A percentile compares a stretch with the other conserved stretches of the same genome.
Conservation (phyloP, 768 basidiomycete genomes). For the Albatrellus ellisii region DNA sequence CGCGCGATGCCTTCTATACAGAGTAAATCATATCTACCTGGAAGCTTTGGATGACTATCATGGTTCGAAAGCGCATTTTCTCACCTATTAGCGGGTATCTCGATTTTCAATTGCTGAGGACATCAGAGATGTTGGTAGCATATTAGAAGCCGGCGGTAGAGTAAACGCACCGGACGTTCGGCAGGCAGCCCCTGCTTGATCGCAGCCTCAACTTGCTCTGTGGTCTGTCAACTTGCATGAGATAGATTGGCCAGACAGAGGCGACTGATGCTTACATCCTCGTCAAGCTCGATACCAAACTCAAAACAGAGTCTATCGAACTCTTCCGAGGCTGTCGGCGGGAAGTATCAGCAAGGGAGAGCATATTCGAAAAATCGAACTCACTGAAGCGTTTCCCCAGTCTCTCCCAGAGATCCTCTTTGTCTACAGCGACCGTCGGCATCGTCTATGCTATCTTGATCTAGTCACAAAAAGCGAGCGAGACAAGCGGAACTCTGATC, state of each 20-base stretch:
- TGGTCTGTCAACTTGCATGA: constrained; percentile 43
- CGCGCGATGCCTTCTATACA: constrained; percentile 94
- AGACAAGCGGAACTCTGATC: too few species aligned
- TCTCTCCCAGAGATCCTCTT: constrained; percentile 83
- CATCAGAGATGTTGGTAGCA: constrained; percentile 7
- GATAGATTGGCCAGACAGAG: constrained; percentile 1
- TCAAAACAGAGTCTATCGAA: constrained; percentile 96
- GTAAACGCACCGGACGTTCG: constrained; percentile 57
- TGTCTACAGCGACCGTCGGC: constrained; percentile 96
- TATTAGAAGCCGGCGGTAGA: neutral
- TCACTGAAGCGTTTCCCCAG: constrained; percentile 76
- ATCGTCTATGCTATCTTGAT: constrained; percentile 27
- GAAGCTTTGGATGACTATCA: neutral
- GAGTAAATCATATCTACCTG: constrained; percentile 88
- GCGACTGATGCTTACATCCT: constrained; percentile 56
- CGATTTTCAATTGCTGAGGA: constrained; percentile 90
- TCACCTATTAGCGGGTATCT: constrained; percentile 94
- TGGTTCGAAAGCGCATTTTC: neutral
- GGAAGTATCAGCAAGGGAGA: constrained; percentile 11
- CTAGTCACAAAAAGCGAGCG: neutral
- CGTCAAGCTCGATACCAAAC: constrained; percentile 94
- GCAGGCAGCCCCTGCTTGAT: constrained; percentile 76
- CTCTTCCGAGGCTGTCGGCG: constrained; percentile 67
- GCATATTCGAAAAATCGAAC: constrained; percentile 14
- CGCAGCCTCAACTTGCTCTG: constrained; percentile 70